Conservation (phyloP, 2,329 filamentous ascomycete genomes). For the Fusarium sp. region DNA sequence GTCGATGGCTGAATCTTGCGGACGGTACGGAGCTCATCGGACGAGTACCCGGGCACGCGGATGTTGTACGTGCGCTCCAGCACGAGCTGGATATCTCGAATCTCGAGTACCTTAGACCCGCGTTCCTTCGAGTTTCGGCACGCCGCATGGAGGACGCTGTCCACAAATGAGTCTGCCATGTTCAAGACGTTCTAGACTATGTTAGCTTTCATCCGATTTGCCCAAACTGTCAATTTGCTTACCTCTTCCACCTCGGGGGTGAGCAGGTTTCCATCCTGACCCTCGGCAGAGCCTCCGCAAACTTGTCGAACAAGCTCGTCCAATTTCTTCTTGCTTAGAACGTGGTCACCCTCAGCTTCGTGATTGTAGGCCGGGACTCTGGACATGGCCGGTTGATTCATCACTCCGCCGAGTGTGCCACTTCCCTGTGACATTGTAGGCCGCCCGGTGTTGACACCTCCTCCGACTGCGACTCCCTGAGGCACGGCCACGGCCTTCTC, state of each 20-base stretch:
- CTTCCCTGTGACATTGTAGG: conserved; percentile 88
- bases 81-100: conserved; percentile 85
- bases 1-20: conserved; percentile 90
- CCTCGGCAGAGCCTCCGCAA: conserved; percentile 80
- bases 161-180: conserved; percentile 94
- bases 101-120: conserved; percentile 89
- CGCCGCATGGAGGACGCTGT: conserved; percentile 86
- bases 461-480: conserved; percentile 76
- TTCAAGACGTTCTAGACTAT: conserved; percentile 80
- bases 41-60: conserved; percentile 91
- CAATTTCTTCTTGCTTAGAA: conserved; percentile 97
- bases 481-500: conserved; percentile 76
- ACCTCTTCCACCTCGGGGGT: conserved; percentile 97
- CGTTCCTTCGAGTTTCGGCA: conserved; percentile 95
- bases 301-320: conserved; percentile 96
- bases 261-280: conserved; percentile 80
- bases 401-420: conserved; percentile 81
- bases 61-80: conserved; percentile 90
- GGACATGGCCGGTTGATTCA: conserved; percentile 86
- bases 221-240: conserved; percentile 40
- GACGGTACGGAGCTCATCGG: conserved; percentile 93
- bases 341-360: conserved; percentile 90
- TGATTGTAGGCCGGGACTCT: conserved; percentile 87
- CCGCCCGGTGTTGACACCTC: conserved; percentile 72
- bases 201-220: conserved; percentile 27